Evolutionary conservation across 2,329 filamentous ascomycete species (phyloP), one percentile per base, ranked within the genome.

Genomic region (Cytospora piceicola): DNA sequence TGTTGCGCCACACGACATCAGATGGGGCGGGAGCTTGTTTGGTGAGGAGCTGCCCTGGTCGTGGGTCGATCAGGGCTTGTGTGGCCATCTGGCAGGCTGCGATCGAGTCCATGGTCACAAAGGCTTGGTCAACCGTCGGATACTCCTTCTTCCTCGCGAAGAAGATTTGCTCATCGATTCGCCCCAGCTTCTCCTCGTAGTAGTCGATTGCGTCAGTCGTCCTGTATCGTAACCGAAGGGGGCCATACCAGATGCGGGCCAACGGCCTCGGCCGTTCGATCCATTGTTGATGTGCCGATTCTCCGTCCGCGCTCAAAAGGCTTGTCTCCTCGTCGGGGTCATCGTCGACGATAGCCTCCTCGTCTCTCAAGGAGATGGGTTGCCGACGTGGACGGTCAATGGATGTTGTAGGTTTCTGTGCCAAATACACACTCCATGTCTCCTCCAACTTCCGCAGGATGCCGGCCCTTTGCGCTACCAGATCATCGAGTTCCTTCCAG

Each of bases 101-200:
- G 58, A 97, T 95, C 4, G 93, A 95, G 79, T 97, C 92, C 93
- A 99, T 96, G 0, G 95, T 98, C 49, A 99, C 92, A 76, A 99
- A 97, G 0, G 96, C 96, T 67, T 96, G 85, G 58, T 94, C 90
- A 0, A 89, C 94, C 0, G 95, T 83, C 7, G 84, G 80, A 72
- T 93, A 98, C 4, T 90, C 85, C 75, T 92, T 91, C 72, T 88
- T 87, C 32, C 95, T 87, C 14, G 93, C 87, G 9, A 78, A 78
- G 9, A 79, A 77, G 59, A 99, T 92, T 70, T 88, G 84, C 58
- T 92, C 90, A 70, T 99, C 94, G 2, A 96, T 77, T 20, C 85
- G 83, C 30, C 90, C 88, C 42, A 99, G 84, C 74, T 91, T 90
- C 76, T 97, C 92, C 72, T 96, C 91, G 73, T 94, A 97, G 75